phyloP scores from a whole-genome alignment of 2,329 filamentous ascomycete species.

The Bipolaris cookei region DNA sequence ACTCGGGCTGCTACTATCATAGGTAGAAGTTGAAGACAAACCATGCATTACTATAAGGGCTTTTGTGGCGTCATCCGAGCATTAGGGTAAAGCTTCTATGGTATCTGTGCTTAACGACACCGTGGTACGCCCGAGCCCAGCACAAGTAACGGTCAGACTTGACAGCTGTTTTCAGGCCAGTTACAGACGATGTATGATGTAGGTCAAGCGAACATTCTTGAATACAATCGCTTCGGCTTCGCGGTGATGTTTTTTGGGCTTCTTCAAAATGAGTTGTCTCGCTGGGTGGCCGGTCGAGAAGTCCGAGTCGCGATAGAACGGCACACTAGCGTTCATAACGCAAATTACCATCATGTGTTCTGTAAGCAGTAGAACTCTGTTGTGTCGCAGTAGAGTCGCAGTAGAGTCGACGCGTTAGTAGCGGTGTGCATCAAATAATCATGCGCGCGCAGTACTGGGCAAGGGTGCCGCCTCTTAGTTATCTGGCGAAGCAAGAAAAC shows the following conservation, averaged over 20 bases:
- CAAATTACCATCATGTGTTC: neutral
- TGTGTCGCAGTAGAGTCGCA: no score
- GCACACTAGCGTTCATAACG: neutral
- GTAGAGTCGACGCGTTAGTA: neutral
- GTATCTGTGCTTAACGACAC: slow-evolving; percentile 2
- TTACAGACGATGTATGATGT: neutral
- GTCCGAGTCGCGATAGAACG: neutral
- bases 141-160: neutral
- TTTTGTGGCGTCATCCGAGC: slow-evolving; percentile 4
- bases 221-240: neutral
- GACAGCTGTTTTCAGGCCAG: neutral
- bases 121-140: neutral
- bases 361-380: neutral
- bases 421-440: neutral
- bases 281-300: neutral
- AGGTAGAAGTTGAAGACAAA: neutral
- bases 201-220: neutral
- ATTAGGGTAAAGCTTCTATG: slow-evolving; percentile 3
- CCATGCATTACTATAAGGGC: neutral
- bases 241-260: neutral
- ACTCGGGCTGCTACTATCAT: neutral
- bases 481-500: no score
- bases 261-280: neutral
- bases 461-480: no score
- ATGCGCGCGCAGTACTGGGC: neutral